These are phyloP conservation scores for Lobosporangium transversale DNA, from an alignment of 192 early-diverging fungal genomes.

Conservation along the genomic window DNA sequence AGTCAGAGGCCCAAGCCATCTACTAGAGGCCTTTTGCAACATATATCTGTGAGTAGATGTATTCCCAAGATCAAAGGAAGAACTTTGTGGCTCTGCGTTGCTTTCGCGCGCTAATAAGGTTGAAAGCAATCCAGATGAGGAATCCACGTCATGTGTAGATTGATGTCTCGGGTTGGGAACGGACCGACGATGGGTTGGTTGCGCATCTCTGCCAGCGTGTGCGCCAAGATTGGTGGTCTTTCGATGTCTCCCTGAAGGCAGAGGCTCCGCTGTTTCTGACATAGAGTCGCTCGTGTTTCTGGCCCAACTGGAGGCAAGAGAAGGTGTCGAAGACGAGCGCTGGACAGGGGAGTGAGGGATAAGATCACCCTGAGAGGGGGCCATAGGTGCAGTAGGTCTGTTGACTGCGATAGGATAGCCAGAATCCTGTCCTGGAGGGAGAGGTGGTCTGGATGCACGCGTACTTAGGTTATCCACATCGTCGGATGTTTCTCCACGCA, in stretches of 20 bases:
- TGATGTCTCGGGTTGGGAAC: neutral
- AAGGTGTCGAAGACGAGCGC: slow-evolving; percentile 35
- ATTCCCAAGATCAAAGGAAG: slow-evolving; percentile 6
- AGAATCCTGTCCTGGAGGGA: neutral
- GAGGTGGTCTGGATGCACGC: neutral
- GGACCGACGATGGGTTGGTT: neutral
- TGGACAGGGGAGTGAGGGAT: neutral
- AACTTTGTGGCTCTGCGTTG: neutral
- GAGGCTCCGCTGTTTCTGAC: neutral
- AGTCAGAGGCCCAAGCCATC: slow-evolving; percentile 37
- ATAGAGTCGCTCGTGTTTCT: neutral
- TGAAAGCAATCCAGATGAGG: slow-evolving; percentile 20
- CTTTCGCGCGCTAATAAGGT: slow-evolving; percentile 29
- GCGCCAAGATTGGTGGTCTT: slow-evolving; percentile 11
- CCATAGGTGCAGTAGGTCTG: neutral
- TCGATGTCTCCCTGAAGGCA: slow-evolving; percentile 1
- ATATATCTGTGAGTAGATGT: slow-evolving; percentile 3
- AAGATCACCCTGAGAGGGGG: slow-evolving; percentile 2
- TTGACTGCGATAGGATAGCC: neutral
- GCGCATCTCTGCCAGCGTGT: neutral
- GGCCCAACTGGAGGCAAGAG: slow-evolving; percentile 9
- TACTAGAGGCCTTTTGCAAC: slow-evolving; percentile 13
- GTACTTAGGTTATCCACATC: no score
- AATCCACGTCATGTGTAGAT: neutral
- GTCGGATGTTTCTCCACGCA: slow-evolving; percentile 24